Conservation (phyloP, 2,329 filamentous ascomycete species). For the Cryphonectria naterciae region DNA sequence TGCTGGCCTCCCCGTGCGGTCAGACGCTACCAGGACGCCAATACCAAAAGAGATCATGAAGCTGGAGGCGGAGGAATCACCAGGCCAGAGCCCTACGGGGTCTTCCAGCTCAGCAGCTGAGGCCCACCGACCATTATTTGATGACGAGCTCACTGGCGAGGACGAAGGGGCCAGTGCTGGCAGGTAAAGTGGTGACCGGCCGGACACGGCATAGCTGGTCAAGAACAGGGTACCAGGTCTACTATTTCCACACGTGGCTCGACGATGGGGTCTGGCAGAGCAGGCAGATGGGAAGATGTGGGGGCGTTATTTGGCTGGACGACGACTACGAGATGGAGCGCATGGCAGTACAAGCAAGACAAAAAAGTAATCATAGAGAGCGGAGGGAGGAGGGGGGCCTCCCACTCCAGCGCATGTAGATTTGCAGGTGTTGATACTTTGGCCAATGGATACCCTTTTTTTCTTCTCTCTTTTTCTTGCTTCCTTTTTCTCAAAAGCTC, state of each 20-base stretch:
- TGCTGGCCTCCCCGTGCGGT: background rate
- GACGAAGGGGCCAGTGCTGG: background rate
- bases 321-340: background rate
- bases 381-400: constrained; percentile 7
- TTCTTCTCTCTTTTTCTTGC: background rate
- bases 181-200: constrained; percentile 2
- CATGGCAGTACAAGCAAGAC: background rate
- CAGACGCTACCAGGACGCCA: constrained; percentile 10
- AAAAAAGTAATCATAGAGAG: constrained; percentile 3
- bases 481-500: background rate
- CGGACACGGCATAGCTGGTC: background rate
- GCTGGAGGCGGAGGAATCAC: background rate
- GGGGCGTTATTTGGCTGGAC: background rate
- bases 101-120: background rate
- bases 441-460: constrained; percentile 23
- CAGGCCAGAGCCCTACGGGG: background rate
- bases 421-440: constrained; percentile 14
- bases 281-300: background rate
- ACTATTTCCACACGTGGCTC: constrained; percentile 14
- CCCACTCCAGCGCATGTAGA: background rate
- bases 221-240: background rate
- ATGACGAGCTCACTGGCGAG: constrained; percentile 5
- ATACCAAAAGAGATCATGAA: constrained; percentile 12
- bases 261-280: constrained; percentile 2
- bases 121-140: background rate